These are phyloP conservation scores for Calcarisporium arbuscula DNA, from an alignment of 2,329 filamentous ascomycete genomes.

Conservation along the genomic window DNA sequence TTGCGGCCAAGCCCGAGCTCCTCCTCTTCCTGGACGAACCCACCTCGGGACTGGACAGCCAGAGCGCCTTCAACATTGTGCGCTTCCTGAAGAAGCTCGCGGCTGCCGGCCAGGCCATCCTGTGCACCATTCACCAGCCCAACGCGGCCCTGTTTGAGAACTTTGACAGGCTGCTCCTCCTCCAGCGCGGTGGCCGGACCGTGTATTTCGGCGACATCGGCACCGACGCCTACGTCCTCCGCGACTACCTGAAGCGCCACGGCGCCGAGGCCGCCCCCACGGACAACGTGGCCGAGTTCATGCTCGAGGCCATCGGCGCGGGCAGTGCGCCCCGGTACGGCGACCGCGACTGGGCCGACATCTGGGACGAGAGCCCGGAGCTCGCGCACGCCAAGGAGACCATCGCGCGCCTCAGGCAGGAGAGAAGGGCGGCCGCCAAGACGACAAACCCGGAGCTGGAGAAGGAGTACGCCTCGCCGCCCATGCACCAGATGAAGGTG, in stretches of 20 bases:
- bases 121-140: conserved; percentile 89
- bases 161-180: conserved; percentile 75
- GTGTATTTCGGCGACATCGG: conserved; percentile 87
- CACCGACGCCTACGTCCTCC: conserved; percentile 63
- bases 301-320: conserved; percentile 79
- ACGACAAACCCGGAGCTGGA: conserved; percentile 48
- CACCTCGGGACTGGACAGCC: conserved; percentile 58
- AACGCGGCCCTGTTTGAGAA: conserved; percentile 82
- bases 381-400: conserved; percentile 58
- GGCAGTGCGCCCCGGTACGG: conserved; percentile 67
- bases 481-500: conserved; percentile 70
- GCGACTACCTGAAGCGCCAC: conserved; percentile 53
- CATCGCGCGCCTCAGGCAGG: conserved; percentile 60
- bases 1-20: conserved; percentile 74
- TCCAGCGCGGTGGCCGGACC: conserved; percentile 71
- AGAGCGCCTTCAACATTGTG: conserved; percentile 70
- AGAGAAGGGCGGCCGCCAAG: conserved; percentile 38
- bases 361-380: conserved; percentile 71
- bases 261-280: conserved; percentile 53
- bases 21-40: conserved; percentile 76
- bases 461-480: conserved; percentile 76
- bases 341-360: conserved; percentile 70
- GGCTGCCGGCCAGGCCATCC: conserved; percentile 75
- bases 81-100: conserved; percentile 72
- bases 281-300: conserved; percentile 66